Evolutionary conservation across 208 protist species (phyloP).

Genomic region (Trypanosoma platydactyli): DNA sequence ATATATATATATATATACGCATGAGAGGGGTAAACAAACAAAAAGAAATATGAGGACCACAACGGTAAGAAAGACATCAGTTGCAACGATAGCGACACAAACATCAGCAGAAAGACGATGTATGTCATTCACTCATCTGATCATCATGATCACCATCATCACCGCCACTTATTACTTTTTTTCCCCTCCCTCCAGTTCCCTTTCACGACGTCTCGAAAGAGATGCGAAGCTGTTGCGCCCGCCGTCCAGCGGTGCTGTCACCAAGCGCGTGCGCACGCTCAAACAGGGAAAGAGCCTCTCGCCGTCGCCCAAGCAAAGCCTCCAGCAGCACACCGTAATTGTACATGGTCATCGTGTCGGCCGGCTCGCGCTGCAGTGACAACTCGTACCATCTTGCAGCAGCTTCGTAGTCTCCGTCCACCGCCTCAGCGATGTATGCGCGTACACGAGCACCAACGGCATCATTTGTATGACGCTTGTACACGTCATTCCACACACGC

Average conservation of each 20-base stretch:
- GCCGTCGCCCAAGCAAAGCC: constrained; percentile 46
- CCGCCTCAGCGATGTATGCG: constrained; percentile 67
- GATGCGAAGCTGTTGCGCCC: constrained; percentile 52
- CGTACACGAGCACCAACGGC: constrained; percentile 58
- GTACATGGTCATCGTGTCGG: constrained; percentile 74
- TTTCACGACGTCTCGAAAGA: constrained; percentile 12
- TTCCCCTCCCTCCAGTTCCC: neutral
- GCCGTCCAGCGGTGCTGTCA: constrained; percentile 46
- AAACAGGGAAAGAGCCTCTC: constrained; percentile 51
- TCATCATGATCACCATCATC: too few relatives aligned
- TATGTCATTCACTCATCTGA: too few relatives aligned
- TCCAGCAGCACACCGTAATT: constrained; percentile 85
- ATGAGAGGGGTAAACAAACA: too few relatives aligned
- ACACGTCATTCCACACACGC: constrained; percentile 48
- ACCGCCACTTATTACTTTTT: too few relatives aligned
- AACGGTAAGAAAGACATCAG: too few relatives aligned
- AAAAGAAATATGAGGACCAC: too few relatives aligned
- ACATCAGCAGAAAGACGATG: too few relatives aligned
- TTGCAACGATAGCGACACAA: too few relatives aligned
- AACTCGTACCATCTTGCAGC: constrained; percentile 60
- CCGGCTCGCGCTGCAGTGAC: constrained; percentile 58
- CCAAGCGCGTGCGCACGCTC: constrained; percentile 56
- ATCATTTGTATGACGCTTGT: constrained; percentile 31
- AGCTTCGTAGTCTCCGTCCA: constrained; percentile 67
- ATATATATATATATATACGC: neutral